Conservation (phyloP, 1,284 basidiomycete genomes). For the Ceraceosorus guamensis region DNA sequence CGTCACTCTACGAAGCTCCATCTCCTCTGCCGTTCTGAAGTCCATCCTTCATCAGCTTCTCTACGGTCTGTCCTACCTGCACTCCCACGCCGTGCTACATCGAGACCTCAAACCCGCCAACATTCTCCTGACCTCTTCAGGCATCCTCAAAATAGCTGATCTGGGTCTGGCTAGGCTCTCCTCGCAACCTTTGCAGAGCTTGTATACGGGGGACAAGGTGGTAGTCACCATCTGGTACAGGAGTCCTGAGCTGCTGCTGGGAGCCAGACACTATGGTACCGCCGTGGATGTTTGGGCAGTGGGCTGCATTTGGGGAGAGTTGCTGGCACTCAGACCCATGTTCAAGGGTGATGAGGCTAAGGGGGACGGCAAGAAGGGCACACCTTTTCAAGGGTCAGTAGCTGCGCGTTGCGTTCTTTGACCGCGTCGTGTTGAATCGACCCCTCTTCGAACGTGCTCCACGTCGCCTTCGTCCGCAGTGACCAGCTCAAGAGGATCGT, state of each 20-base stretch:
- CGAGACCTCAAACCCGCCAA: constrained; percentile 98
- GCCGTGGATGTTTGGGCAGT: constrained; percentile 98
- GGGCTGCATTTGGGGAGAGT: constrained; percentile 92
- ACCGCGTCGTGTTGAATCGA: not conserved
- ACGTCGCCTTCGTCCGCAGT: constrained; percentile 51
- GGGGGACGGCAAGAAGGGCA: constrained; percentile 56
- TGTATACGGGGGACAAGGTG: constrained; percentile 79
- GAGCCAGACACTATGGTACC: constrained; percentile 92
- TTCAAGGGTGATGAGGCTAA: constrained; percentile 99
- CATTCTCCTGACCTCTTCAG: constrained; percentile 81
- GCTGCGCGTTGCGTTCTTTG: not conserved
- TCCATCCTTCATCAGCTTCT: constrained; percentile 91
- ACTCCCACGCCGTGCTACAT: constrained; percentile 88
- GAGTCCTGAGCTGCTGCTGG: constrained; percentile 86
- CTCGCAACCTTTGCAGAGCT: constrained; percentile 73
- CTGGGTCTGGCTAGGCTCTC: constrained; percentile 84
- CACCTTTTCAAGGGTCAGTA: constrained; percentile 42
- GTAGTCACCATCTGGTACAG: constrained; percentile 99
- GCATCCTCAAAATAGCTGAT: constrained; percentile 96
- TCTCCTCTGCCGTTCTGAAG: constrained; percentile 74
- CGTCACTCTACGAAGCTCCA: constrained; percentile 70
- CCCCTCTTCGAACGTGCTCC: not conserved
- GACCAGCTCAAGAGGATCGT: constrained; percentile 93
- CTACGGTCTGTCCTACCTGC: constrained; percentile 88
- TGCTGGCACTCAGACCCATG: constrained; percentile 85